phyloP scores from a whole-genome alignment of 345 rosid species.

The Combretum micranthum region DNA sequence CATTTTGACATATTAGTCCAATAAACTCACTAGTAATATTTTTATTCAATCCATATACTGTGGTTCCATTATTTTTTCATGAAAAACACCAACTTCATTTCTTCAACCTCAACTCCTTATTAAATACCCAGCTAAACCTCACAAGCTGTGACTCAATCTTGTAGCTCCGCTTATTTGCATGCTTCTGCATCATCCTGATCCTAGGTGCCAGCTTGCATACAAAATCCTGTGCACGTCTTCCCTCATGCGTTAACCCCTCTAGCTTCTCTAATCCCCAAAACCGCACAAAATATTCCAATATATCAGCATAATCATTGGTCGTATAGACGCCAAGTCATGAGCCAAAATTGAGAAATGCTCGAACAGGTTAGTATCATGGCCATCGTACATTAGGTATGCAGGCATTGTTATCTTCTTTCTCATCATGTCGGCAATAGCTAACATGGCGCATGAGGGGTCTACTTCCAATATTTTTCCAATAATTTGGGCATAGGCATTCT shows the following conservation, averaged over 20 bases:
- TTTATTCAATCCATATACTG: too few relatives aligned
- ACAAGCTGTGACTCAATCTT: conserved; percentile 28
- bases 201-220: conserved; percentile 45
- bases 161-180: conserved; percentile 48
- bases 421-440: conserved; percentile 56
- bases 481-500: conserved; percentile 46
- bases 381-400: conserved; percentile 63
- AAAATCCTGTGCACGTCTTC: conserved; percentile 51
- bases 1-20: too few relatives aligned
- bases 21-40: too few relatives aligned
- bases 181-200: conserved; percentile 53
- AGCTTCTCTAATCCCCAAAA: conserved; percentile 60
- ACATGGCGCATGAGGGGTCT: conserved; percentile 42
- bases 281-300: conserved; percentile 56
- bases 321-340: conserved; percentile 64
- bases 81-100: too few relatives aligned
- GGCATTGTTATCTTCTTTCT: conserved; percentile 63
- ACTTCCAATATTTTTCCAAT: conserved; percentile 59
- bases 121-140: conserved; percentile 65
- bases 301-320: conserved; percentile 59
- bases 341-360: conserved; percentile 61
- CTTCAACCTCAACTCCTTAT: conserved; percentile 29
- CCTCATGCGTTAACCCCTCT: conserved; percentile 52
- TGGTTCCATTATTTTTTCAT: too few relatives aligned
- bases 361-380: conserved; percentile 44